Evolutionary conservation across 2,329 filamentous ascomycete species (phyloP).

Genomic region (Curvularia sp.): DNA sequence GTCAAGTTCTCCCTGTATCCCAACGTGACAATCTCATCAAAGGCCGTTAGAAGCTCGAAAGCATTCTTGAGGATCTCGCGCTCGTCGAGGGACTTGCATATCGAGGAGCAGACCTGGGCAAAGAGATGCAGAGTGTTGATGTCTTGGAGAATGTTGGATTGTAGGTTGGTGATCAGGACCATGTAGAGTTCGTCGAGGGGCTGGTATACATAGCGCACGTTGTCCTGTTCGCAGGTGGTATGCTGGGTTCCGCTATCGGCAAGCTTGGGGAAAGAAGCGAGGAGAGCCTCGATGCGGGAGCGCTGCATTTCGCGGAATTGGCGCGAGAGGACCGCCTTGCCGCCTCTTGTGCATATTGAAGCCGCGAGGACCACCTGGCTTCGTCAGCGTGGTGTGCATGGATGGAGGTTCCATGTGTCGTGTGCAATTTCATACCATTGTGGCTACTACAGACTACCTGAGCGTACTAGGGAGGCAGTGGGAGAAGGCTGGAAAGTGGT

Average conservation of each 20-base stretch:
- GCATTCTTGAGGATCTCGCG: constrained; percentile 93
- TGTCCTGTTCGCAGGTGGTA: constrained; percentile 98
- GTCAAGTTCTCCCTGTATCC: constrained; percentile 97
- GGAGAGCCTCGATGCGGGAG: constrained; percentile 93
- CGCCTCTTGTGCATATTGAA: constrained; percentile 97
- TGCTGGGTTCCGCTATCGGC: constrained; percentile 96
- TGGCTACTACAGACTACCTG: constrained; percentile 19
- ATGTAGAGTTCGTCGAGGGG: constrained; percentile 99
- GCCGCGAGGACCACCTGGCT: constrained; percentile 93
- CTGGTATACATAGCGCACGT: constrained; percentile 99
- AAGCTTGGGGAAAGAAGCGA: constrained; percentile 97
- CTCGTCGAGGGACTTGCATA: constrained; percentile 95
- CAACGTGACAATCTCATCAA: constrained; percentile 94
- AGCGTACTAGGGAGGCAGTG: not conserved
- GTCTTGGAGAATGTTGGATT: constrained; percentile 99
- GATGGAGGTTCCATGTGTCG: not conserved
- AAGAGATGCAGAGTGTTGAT: constrained; percentile 98
- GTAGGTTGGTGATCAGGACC: constrained; percentile 98
- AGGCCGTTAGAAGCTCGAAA: constrained; percentile 94
- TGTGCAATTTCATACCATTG: constrained; percentile 39
- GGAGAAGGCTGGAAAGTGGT: not conserved
- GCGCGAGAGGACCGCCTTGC: constrained; percentile 96
- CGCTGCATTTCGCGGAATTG: constrained; percentile 98
- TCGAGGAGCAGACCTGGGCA: constrained; percentile 94
- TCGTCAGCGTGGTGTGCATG: constrained; percentile 31